Conservation (phyloP, 305 asterid genomes). For the Rubia tinctorum region DNA sequence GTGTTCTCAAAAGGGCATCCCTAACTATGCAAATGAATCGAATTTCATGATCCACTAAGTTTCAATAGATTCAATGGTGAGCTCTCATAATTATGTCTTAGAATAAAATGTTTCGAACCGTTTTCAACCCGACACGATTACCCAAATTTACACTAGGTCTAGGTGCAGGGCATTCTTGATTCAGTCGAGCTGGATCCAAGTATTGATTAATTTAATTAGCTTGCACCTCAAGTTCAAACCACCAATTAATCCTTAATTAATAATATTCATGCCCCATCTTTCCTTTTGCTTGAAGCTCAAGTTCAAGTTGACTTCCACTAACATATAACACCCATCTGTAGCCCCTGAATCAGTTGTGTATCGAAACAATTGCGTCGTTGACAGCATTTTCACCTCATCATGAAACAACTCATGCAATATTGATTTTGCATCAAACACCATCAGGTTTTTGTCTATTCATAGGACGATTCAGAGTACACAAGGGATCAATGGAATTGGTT, state of each 20-base stretch:
- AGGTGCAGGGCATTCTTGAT: background rate
- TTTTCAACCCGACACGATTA: no score
- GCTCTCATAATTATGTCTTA: no score
- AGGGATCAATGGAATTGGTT: background rate
- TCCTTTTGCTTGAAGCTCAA: background rate
- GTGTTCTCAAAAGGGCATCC: no score
- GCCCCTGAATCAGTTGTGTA: no score
- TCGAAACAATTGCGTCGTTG: no score
- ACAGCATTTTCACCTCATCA: no score
- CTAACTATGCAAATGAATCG: no score
- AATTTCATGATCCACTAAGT: no score
- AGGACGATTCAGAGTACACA: background rate
- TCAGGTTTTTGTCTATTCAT: background rate
- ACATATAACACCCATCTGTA: background rate
- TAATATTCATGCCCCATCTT: background rate
- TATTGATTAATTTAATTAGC: background rate
- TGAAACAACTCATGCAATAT: no score
- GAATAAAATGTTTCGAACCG: no score
- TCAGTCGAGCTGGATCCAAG: background rate
- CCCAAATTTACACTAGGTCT: no score
- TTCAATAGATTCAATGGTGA: no score
- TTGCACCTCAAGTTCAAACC: background rate
- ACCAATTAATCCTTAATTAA: background rate
- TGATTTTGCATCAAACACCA: background rate
- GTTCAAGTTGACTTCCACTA: slow-evolving; percentile 1